A percentile compares a stretch with the other conserved stretches of the same genome.
Evolutionary conservation across 345 rosid species (phyloP).

Genomic region (Eucalyptus fibrosa): DNA sequence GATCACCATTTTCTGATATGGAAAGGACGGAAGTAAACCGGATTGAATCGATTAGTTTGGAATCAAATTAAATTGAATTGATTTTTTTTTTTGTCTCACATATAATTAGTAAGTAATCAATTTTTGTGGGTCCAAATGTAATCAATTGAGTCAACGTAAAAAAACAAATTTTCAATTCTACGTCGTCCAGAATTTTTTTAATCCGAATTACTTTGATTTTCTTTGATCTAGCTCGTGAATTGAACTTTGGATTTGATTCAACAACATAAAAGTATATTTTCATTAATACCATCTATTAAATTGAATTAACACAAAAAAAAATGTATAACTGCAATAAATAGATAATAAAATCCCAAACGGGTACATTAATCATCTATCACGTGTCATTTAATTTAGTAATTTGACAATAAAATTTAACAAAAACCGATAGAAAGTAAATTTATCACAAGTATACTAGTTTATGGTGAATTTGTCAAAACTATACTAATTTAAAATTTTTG

Average conservation of each 20-base stretch:
- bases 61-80: neutral
- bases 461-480: accelerated
- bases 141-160: neutral
- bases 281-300: neutral
- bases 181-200: neutral
- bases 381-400: no score
- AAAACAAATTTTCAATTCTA: neutral
- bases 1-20: neutral
- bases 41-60: neutral
- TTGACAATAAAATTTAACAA: accelerated
- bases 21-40: neutral
- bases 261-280: neutral
- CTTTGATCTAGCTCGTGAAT: neutral
- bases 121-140: no score
- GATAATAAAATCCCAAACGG: accelerated
- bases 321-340: no score
- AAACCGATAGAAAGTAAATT: accelerated
- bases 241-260: neutral
- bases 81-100: neutral
- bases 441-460: accelerated
- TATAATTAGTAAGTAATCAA: neutral
- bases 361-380: accelerated
- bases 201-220: neutral
- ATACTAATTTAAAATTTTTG: accelerated
- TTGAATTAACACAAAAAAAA: no score